Conservation (phyloP, 2,329 filamentous ascomycete species). For the Xylaria sp. region DNA sequence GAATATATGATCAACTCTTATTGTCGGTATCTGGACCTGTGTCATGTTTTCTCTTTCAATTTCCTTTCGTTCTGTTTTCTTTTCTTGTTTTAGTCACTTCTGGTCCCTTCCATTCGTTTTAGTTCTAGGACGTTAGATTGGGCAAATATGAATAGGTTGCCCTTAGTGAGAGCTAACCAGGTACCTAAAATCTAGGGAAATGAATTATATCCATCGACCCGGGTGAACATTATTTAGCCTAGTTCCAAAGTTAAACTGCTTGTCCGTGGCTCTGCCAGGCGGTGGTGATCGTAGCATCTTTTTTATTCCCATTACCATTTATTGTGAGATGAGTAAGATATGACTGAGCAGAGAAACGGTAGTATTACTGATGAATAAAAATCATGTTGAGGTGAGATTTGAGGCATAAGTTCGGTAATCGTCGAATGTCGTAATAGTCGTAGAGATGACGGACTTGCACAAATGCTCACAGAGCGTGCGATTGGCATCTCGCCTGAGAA, state of each 20-base stretch:
- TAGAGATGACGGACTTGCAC: conserved; percentile 18
- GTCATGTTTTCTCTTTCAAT: neutral
- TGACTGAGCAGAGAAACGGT: neutral
- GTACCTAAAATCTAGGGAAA: neutral
- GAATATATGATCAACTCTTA: neutral
- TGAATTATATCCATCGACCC: neutral
- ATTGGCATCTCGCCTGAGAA: conserved; percentile 19
- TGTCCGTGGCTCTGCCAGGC: neutral
- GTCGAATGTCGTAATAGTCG: conserved; percentile 2
- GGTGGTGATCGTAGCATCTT: neutral
- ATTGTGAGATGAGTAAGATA: neutral
- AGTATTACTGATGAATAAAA: neutral
- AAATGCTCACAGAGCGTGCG: conserved; percentile 28
- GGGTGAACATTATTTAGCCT: too few species aligned
- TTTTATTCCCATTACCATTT: conserved; percentile 3
- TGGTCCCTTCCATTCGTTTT: neutral
- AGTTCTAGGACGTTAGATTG: neutral
- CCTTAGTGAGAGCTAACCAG: neutral
- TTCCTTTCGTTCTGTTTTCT: neutral
- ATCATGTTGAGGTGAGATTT: neutral
- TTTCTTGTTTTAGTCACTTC: neutral
- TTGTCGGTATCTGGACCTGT: neutral
- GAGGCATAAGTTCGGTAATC: conserved; percentile 10
- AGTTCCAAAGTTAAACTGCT: neutral
- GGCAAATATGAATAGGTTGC: neutral